Base-by-base conservation (phyloP, 805 yeast genomes). In the Suhomyces prunicola region DNA sequence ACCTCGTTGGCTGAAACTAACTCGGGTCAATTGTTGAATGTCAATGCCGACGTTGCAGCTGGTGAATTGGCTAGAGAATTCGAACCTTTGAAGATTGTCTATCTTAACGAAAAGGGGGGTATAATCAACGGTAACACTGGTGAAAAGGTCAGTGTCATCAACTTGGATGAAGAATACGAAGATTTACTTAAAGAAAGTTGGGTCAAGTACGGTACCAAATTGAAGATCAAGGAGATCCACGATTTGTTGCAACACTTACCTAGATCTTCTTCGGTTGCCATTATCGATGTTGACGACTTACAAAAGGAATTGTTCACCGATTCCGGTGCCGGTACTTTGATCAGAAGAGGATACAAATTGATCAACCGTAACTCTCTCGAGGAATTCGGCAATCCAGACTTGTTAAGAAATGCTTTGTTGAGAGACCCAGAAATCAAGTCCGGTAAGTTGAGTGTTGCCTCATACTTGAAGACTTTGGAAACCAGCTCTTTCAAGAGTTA, bases 1-100 rank as follows among this genome's bases (percentile, higher is more conserved):
- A 94, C 99, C 1, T 93, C 98, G 1, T 75, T 94, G 62, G 99
- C 99, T 7, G 99, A 94, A 74, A 94, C 98, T 17, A 82, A 94
- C 15, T 89, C 94, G 2, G 99, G 99, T 33, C 99, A 94, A 77
- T 88, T 94, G 70, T 80, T 94, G 69, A 94, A 94, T 64, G 98
- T 94, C 55, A 94, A 94, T 68, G 99, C 99, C 6, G 99, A 94
- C 68, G 97, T 94, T 50, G 99, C 98, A 44, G 99, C 99, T 46
- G 96, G 97, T 63, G 98, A 94, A 73, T 80, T 94, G 60, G 97
- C 99, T 23, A 83, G 97, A 66, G 97, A 90, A 50, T 89, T 94
- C 62, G 97, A 94, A 74, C 99, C 99, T 6, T 83, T 94, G 65
- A 94, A 94, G 74, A 93, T 94, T 58, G 99, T 94, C 44, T 94